phyloP scores from a whole-genome alignment of 75 land plant genomes.

The Pinus taeda region DNA sequence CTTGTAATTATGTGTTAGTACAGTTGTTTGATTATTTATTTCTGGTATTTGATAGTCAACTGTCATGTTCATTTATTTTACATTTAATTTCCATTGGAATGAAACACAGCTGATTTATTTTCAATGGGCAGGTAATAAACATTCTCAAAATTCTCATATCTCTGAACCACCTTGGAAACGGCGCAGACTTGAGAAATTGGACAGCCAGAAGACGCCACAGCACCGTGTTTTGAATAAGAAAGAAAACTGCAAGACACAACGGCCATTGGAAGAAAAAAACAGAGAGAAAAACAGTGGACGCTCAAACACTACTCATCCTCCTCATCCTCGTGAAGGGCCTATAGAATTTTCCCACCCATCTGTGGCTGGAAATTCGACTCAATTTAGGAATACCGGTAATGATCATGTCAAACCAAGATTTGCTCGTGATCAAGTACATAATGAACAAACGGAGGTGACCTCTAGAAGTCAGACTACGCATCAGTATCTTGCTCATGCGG shows the following conservation, averaged over 20 bases:
- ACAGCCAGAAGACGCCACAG: not conserved
- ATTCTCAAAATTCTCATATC: not conserved
- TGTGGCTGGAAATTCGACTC: not conserved
- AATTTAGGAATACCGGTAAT: not conserved
- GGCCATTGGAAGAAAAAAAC: not conserved
- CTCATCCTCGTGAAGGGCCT: not conserved
- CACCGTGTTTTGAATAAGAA: not conserved
- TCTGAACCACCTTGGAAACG: not conserved
- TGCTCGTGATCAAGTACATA: not conserved
- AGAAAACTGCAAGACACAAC: not conserved
- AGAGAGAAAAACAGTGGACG: not conserved
- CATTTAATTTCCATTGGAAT: not conserved
- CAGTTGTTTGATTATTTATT: not conserved
- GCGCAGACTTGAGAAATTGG: constrained; percentile 3
- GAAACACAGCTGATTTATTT: not conserved
- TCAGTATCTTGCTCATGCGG: not conserved
- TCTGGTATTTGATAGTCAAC: not conserved
- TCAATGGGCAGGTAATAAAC: constrained; percentile 1
- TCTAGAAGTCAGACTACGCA: constrained; percentile 3
- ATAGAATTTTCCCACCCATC: not conserved
- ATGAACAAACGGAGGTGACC: not conserved
- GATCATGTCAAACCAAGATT: not conserved
- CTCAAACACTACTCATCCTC: not conserved
- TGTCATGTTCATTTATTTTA: not conserved
- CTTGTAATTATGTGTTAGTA: too few relatives aligned